Evolutionary conservation across 768 basidiomycete species (phyloP).

Genomic region (Podaxis sp.): DNA sequence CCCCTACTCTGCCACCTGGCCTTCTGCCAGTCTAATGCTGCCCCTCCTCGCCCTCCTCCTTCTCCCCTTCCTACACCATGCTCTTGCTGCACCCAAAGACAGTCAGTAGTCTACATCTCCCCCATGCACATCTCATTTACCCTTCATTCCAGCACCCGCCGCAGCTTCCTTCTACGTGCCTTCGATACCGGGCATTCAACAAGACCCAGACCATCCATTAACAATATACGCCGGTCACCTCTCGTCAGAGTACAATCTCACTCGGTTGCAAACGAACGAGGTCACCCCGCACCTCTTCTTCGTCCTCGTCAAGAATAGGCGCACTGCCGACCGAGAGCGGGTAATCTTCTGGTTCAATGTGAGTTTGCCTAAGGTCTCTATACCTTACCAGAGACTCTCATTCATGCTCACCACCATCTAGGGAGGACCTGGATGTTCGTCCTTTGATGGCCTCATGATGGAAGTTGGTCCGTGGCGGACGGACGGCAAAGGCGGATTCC

Average conservation of each 20-base stretch:
- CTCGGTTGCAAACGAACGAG: slow-evolving; percentile 50
- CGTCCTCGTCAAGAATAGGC: slow-evolving; percentile 83
- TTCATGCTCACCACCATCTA: slow-evolving; percentile 27
- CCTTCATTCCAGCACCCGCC: slow-evolving; percentile 55
- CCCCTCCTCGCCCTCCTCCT: slow-evolving; percentile 4
- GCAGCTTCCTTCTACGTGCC: slow-evolving; percentile 86
- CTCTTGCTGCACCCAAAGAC: slow-evolving; percentile 30
- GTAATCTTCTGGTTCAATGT: slow-evolving; percentile 98
- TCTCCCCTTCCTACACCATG: slow-evolving; percentile 10
- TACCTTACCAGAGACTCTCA: slow-evolving; percentile 2
- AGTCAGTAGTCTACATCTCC: slow-evolving; percentile 30
- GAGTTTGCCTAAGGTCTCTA: slow-evolving; percentile 25
- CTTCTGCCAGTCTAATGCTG: slow-evolving; percentile 13
- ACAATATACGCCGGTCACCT: slow-evolving; percentile 85
- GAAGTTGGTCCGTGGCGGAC: slow-evolving; percentile 93
- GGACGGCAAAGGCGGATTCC: slow-evolving; percentile 71
- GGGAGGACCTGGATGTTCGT: slow-evolving; percentile 97
- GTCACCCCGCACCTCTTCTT: slow-evolving; percentile 84
- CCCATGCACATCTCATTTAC: slow-evolving; percentile 5
- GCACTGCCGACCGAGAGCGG: slow-evolving; percentile 86
- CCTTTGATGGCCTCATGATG: slow-evolving; percentile 97
- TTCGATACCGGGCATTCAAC: slow-evolving; percentile 71
- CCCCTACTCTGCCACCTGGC: slow-evolving; percentile 12
- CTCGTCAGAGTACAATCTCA: slow-evolving; percentile 68
- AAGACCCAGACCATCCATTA: slow-evolving; percentile 69